Base-by-base conservation (phyloP, 1,284 basidiomycete species). In the Ceratobasidium sp. region DNA sequence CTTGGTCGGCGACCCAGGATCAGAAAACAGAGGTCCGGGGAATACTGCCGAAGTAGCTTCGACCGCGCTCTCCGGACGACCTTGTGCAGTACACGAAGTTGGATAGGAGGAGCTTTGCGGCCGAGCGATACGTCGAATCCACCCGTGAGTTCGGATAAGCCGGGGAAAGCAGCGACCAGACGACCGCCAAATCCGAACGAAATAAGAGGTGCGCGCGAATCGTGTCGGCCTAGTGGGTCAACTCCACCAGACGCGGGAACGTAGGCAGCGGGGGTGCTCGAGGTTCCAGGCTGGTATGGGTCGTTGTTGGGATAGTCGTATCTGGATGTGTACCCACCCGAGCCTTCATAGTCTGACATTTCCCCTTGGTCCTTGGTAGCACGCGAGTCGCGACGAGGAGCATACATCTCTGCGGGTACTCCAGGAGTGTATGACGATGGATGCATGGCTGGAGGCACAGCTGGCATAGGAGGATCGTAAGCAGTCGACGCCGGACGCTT, bases 141-240 rank as follows among this genome's bases (percentile, higher is more conserved):
- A 12, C 87, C 88, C 75, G 84, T 87, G 74, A 90, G 78, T 25
- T 84, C 84, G 1, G 85, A 82, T 13, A 87, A 82, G 8, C 86
- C 86, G 69, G 95, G 93, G 82, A 96, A 96, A 76, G 91, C 94
- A 6, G 91, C 90, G 12, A 96, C 84, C 57, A 96, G 75, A 75
- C 89, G 90, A 13, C 94, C 95, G 31, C 93, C 93, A 75, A 95
- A 94, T 0, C 95, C 95, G 75, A 97, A 96, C 71, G 86, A 89
- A 65, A 95, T 82, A 20, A 96, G 82, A 0, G 94, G 95, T 1
- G 90, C 86, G 49, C 88, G 85, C 58, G 86, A 83, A 5, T 88
- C 83, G 32, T 88, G 87, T 69, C 94, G 84, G 43, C 90, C 87
- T 0, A 95, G 81, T 7, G 91, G 90, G 77, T 96, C 93, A n/a